These are phyloP conservation scores for Amphicarpaea edgeworthii DNA, from an alignment of 306 rosid genomes.

Conservation along the genomic window DNA sequence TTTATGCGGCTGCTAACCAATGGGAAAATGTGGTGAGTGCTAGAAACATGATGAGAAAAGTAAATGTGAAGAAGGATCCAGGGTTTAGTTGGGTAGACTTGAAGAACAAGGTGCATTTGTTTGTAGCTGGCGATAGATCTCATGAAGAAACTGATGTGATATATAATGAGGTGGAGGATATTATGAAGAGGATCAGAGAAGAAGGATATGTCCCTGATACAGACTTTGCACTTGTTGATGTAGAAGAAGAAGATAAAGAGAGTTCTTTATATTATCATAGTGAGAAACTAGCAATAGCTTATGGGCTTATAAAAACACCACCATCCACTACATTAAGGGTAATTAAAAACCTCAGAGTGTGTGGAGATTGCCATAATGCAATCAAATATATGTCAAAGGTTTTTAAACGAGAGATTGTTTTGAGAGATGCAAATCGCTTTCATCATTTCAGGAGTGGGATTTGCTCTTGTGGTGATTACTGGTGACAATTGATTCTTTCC, in stretches of 20 bases:
- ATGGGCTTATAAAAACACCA: slow-evolving; percentile 65
- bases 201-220: slow-evolving; percentile 80
- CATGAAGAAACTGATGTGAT: slow-evolving; percentile 69
- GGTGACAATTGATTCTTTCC: slow-evolving; percentile 47
- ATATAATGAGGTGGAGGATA: slow-evolving; percentile 59
- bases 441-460: slow-evolving; percentile 68
- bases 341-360: slow-evolving; percentile 78
- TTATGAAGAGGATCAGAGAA: slow-evolving; percentile 65
- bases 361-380: slow-evolving; percentile 86
- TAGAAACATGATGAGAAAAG: slow-evolving; percentile 69
- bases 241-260: slow-evolving; percentile 78
- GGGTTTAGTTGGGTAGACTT: slow-evolving; percentile 88
- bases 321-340: slow-evolving; percentile 61
- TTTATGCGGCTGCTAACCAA: slow-evolving; percentile 75
- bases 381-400: slow-evolving; percentile 70
- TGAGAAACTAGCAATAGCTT: slow-evolving; percentile 74
- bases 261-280: slow-evolving; percentile 67
- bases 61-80: slow-evolving; percentile 80
- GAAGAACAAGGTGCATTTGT: slow-evolving; percentile 78
- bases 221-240: slow-evolving; percentile 67
- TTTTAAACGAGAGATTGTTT: slow-evolving; percentile 64
- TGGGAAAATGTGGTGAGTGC: slow-evolving; percentile 74
- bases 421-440: slow-evolving; percentile 83
- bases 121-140: slow-evolving; percentile 77
- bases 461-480: slow-evolving; percentile 67